Evolutionary conservation across 2,329 filamentous ascomycete genomes (phyloP).

Genomic region (Penicillium sp.): DNA sequence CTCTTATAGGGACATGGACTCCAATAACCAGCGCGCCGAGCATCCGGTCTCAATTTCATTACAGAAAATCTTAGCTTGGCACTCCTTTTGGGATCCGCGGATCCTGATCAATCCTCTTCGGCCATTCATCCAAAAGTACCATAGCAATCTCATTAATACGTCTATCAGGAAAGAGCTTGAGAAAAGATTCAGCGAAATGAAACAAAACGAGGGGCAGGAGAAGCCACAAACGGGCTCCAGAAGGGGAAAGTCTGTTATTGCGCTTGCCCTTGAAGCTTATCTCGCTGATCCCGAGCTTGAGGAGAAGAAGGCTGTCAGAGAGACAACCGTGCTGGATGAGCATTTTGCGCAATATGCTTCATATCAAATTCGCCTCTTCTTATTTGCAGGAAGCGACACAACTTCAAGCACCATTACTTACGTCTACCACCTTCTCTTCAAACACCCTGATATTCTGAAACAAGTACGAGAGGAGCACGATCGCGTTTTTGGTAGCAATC

Average conservation of each 20-base stretch:
- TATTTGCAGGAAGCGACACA: not conserved
- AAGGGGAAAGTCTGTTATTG: not conserved
- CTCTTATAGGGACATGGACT: not conserved
- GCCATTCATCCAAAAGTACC: not conserved
- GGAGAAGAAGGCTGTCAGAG: not conserved
- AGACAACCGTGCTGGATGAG: not conserved
- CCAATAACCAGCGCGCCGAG: not conserved
- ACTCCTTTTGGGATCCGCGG: constrained; percentile 3
- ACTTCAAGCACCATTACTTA: not conserved
- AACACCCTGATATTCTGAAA: not conserved
- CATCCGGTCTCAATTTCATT: not conserved
- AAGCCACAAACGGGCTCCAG: not conserved
- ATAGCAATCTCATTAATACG: not conserved
- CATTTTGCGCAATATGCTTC: not conserved
- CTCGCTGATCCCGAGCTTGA: not conserved
- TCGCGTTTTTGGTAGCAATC: not conserved
- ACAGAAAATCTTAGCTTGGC: not conserved
- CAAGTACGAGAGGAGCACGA: not conserved
- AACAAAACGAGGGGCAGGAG: not conserved
- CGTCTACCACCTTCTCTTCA: not conserved
- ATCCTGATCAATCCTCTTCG: not conserved
- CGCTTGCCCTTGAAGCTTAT: not conserved
- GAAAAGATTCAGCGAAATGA: not conserved
- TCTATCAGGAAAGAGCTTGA: not conserved
- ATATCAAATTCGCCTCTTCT: not conserved